phyloP scores from a whole-genome alignment of 2,329 filamentous ascomycete genomes.

The Colletotrichum coccodes region DNA sequence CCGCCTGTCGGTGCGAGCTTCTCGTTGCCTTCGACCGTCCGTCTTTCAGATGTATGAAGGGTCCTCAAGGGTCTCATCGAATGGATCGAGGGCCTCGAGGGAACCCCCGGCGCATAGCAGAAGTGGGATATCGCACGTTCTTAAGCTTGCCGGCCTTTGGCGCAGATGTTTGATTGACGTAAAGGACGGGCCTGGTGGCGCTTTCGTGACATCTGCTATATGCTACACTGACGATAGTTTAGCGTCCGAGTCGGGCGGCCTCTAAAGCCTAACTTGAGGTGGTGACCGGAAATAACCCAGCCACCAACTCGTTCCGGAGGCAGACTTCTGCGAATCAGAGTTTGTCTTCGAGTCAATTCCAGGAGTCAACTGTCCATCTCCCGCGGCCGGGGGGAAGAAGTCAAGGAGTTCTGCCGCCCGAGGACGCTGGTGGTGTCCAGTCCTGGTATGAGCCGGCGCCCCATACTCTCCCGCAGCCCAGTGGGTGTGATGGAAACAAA shows the following conservation, averaged over 20 bases:
- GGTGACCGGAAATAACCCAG: background rate
- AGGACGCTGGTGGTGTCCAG: background rate
- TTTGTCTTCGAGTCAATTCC: background rate
- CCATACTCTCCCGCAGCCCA: background rate
- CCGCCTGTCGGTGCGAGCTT: slow-evolving; percentile 12
- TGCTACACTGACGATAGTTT: background rate
- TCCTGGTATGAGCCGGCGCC: background rate
- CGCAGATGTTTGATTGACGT: background rate
- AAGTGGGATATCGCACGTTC: slow-evolving; percentile 10
- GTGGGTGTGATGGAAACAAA: background rate
- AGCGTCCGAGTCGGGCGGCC: background rate
- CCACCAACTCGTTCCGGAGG: background rate
- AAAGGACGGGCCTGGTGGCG: background rate
- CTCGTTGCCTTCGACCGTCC: background rate
- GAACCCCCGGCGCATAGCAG: background rate
- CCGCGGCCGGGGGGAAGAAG: background rate
- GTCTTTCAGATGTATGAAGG: slow-evolving; percentile 17
- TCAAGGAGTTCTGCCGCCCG: background rate
- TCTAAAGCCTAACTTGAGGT: background rate
- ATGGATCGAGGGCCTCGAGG: background rate
- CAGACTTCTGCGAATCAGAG: background rate
- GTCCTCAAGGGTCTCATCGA: slow-evolving; percentile 15
- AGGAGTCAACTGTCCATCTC: background rate
- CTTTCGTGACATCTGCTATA: background rate
- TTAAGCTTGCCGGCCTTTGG: background rate